Evolutionary conservation across 1,284 basidiomycete genomes (phyloP).

Genomic region (Fomes fomentarius): DNA sequence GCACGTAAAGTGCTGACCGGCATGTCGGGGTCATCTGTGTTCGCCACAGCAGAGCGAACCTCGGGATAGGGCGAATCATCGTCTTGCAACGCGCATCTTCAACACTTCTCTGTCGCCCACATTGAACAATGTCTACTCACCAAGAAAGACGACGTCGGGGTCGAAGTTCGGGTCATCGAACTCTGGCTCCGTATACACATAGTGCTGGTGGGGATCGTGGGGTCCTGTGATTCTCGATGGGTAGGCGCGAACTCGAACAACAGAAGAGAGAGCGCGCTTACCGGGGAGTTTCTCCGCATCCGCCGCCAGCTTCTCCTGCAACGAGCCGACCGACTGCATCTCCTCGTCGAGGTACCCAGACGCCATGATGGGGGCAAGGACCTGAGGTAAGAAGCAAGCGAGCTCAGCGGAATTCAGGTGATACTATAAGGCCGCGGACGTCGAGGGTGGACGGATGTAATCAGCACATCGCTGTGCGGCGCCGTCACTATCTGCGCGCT

Average conservation of each 20-base stretch:
- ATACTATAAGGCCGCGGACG: slow-evolving; percentile 1
- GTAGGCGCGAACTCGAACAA: not conserved
- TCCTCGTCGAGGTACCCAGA: slow-evolving; percentile 25
- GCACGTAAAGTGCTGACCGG: slow-evolving; percentile 64
- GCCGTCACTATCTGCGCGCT: not conserved
- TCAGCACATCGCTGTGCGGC: not conserved
- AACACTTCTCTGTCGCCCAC: too few species aligned
- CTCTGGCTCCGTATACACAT: slow-evolving; percentile 32
- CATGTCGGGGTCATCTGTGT: slow-evolving; percentile 69
- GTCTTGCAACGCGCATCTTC: slow-evolving; percentile 31
- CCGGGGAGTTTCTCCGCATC: slow-evolving; percentile 24
- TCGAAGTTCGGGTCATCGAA: slow-evolving; percentile 73
- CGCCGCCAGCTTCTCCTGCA: slow-evolving; percentile 32
- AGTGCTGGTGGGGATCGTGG: slow-evolving; percentile 3
- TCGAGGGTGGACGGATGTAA: slow-evolving; percentile 7
- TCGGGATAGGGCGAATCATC: slow-evolving; percentile 74
- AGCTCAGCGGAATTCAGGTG: not conserved
- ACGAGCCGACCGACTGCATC: slow-evolving; percentile 16
- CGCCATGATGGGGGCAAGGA: slow-evolving; percentile 32
- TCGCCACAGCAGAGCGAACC: slow-evolving; percentile 78
- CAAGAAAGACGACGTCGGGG: slow-evolving; percentile 37
- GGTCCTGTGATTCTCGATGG: not conserved
- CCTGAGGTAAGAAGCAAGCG: slow-evolving; percentile 9
- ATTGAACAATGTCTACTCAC: slow-evolving; percentile 13
- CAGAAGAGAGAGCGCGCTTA: not conserved